Evolutionary conservation across 2,329 filamentous ascomycete species (phyloP).

Genomic region (Elsinoe necatrix): DNA sequence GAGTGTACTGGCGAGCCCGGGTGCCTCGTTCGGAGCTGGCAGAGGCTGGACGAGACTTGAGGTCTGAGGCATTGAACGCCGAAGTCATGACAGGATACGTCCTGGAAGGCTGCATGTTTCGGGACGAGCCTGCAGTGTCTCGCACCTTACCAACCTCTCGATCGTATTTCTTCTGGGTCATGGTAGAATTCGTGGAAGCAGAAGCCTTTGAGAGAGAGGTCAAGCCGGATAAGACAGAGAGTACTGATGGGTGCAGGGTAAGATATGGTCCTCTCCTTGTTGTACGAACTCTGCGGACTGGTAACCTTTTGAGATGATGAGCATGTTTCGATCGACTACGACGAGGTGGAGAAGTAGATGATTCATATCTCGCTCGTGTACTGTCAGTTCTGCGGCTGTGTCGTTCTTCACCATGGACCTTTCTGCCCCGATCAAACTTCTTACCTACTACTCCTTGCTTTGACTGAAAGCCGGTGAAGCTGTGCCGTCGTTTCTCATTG

Average conservation of each 20-base stretch:
- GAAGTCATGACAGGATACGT: not conserved
- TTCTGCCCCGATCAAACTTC: not conserved
- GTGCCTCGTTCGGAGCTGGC: not conserved
- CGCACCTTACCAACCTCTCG: not conserved
- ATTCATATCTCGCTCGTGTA: not conserved
- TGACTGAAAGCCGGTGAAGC: not conserved
- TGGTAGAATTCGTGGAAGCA: conserved; percentile 1
- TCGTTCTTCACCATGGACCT: not conserved
- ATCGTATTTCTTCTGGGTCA: conserved; percentile 10
- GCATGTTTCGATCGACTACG: not conserved
- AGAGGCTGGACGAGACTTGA: not conserved
- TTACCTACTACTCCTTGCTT: not conserved
- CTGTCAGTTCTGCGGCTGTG: not conserved
- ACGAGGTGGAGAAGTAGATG: not conserved
- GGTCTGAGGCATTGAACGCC: not conserved
- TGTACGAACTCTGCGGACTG: not conserved
- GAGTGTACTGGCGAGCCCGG: not conserved
- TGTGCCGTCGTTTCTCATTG: not conserved
- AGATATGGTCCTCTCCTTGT: not conserved
- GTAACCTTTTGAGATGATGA: not conserved
- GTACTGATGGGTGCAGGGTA: not conserved
- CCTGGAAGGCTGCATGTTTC: not conserved
- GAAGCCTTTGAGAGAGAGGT: not conserved
- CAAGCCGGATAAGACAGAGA: conserved; percentile 1
- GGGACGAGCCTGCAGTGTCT: not conserved